phyloP scores from a whole-genome alignment of 257 asterid genomes.

The Scutellaria minor region DNA sequence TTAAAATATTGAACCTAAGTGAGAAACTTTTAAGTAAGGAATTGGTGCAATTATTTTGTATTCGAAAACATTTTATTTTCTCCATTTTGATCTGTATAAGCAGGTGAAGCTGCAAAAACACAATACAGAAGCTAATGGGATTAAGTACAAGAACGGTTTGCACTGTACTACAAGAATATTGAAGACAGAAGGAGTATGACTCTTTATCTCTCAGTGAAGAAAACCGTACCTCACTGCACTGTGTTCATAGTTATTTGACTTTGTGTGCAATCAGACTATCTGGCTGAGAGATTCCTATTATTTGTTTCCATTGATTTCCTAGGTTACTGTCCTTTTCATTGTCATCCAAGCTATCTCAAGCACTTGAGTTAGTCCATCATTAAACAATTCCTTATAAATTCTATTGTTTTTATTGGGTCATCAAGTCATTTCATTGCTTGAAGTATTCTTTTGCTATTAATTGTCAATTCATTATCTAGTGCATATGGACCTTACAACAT shows the following conservation, averaged over 20 bases:
- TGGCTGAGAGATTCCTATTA: slow-evolving; percentile 12
- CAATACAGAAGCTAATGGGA: slow-evolving; percentile 74
- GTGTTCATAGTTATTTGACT: slow-evolving; percentile 11
- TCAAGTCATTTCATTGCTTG: slow-evolving; percentile 12
- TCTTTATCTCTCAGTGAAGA: slow-evolving; percentile 38
- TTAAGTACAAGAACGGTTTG: slow-evolving; percentile 73
- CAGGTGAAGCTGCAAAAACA: slow-evolving; percentile 94
- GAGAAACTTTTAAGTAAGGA: not conserved
- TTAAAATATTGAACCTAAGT: slow-evolving; percentile 12
- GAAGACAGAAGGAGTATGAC: slow-evolving; percentile 91
- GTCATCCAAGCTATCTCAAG: slow-evolving; percentile 23
- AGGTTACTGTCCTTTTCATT: slow-evolving; percentile 7
- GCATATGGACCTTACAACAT: slow-evolving; percentile 19
- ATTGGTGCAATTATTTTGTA: slow-evolving; percentile 16
- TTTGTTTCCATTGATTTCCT: not conserved
- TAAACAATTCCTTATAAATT: not conserved
- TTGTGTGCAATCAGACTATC: slow-evolving; percentile 3
- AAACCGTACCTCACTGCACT: slow-evolving; percentile 31
- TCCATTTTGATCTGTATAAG: slow-evolving; percentile 31
- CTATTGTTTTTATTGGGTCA: not conserved
- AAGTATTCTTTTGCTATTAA: slow-evolving; percentile 11
- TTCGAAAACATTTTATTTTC: slow-evolving; percentile 2
- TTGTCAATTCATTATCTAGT: not conserved
- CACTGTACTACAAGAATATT: slow-evolving; percentile 80
- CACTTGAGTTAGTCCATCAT: slow-evolving; percentile 21